These are phyloP conservation scores for Pisolithus albus DNA, from an alignment of 768 basidiomycete species.

Conservation along the genomic window DNA sequence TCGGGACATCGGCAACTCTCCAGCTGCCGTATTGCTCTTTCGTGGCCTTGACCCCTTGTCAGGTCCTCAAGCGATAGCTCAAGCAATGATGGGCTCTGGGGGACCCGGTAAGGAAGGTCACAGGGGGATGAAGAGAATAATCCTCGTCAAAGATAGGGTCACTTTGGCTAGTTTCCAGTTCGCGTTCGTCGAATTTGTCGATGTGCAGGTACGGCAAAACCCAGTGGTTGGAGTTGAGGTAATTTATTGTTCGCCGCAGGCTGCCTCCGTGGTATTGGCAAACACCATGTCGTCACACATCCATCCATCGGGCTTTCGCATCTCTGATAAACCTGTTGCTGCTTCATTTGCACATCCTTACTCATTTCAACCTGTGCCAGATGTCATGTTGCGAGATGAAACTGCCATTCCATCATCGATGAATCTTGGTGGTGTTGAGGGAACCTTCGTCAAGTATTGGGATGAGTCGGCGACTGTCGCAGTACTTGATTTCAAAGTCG, in stretches of 20 bases:
- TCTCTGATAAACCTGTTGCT: conserved; percentile 82
- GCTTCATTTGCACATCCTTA: conserved; percentile 90
- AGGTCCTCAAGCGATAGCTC: conserved; percentile 79
- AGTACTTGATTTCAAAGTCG: conserved; percentile 73
- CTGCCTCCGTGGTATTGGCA: conserved; percentile 74
- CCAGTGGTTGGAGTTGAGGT: neutral
- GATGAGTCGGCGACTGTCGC: conserved; percentile 77
- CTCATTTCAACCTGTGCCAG: conserved; percentile 78
- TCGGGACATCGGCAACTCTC: conserved; percentile 87
- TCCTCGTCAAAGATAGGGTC: conserved; percentile 83
- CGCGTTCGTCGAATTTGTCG: conserved; percentile 88
- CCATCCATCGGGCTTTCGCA: conserved; percentile 91
- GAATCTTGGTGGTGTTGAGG: conserved; percentile 65
- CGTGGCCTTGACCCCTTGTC: conserved; percentile 86
- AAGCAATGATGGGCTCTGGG: conserved; percentile 76
- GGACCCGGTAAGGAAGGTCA: conserved; percentile 74
- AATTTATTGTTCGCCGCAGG: conserved; percentile 38
- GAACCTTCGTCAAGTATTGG: conserved; percentile 83
- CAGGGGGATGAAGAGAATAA: conserved; percentile 80
- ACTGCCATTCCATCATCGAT: conserved; percentile 62
- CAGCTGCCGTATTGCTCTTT: conserved; percentile 78
- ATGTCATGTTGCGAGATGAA: conserved; percentile 71
- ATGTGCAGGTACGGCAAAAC: conserved; percentile 54
- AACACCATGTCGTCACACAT: conserved; percentile 81
- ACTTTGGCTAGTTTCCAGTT: conserved; percentile 90